Percentiles rank a stretch among this genome's conserved stretches.
Conservation (phyloP, 2,329 filamentous ascomycete genomes). For the Exophiala spinifera region DNA sequence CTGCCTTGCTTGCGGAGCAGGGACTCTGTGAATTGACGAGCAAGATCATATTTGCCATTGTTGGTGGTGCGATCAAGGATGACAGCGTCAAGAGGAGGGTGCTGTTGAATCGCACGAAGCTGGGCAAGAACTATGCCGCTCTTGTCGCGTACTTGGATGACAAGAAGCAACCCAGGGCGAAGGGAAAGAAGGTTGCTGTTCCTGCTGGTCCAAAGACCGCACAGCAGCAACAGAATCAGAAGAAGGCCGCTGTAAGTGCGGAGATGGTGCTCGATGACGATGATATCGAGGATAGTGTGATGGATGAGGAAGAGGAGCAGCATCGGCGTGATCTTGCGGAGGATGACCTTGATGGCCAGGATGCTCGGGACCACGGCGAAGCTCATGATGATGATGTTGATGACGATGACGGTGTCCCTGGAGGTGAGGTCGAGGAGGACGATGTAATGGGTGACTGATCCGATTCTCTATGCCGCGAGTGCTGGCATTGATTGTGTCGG, state of each 20-base stretch:
- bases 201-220: constrained; percentile 5
- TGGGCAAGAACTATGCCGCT: constrained; percentile 83
- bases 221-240: not conserved
- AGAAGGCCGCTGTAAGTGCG: constrained; percentile 18
- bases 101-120: constrained; percentile 71
- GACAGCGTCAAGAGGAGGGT: constrained; percentile 68
- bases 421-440: constrained; percentile 19
- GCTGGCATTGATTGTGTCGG: too few relatives aligned
- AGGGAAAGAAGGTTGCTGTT: not conserved
- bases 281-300: constrained; percentile 25
- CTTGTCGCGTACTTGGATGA: constrained; percentile 74
- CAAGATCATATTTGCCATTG: constrained; percentile 77
- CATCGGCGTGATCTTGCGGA: constrained; percentile 18
- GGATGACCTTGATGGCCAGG: constrained; percentile 10
- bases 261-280: constrained; percentile 27
- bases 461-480: not conserved
- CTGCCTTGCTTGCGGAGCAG: constrained; percentile 75
- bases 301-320: constrained; percentile 24
- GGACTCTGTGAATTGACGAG: constrained; percentile 79
- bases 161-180: constrained; percentile 13
- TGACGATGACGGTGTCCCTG: not conserved
- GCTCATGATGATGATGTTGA: constrained; percentile 4
- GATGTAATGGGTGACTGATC: constrained; percentile 30
- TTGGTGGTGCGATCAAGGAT: constrained; percentile 72
- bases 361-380: constrained; percentile 12